Percentiles rank a stretch among this genome's conserved stretches.
These are phyloP conservation scores for Ogataea nonfermentans DNA, from an alignment of 805 yeast species.

Conservation along the genomic window DNA sequence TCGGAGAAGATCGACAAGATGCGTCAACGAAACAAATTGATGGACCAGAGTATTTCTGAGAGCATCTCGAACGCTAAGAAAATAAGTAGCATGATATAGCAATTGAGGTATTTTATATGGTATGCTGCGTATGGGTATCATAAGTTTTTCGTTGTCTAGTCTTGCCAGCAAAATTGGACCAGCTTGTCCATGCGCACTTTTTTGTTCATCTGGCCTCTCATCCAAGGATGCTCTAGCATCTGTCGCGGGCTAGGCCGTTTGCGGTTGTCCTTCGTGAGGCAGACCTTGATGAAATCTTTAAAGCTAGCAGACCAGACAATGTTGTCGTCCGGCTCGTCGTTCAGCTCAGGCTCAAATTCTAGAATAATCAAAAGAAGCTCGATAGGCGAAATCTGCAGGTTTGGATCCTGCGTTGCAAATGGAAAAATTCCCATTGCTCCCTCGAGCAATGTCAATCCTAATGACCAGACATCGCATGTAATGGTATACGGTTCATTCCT, in stretches of 20 bases:
- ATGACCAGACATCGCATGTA: slow-evolving; percentile 94
- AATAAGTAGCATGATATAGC: slow-evolving; percentile 10
- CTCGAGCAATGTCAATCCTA: slow-evolving; percentile 87
- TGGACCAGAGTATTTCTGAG: slow-evolving; percentile 16
- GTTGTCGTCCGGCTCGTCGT: slow-evolving; percentile 72
- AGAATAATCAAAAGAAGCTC: slow-evolving; percentile 80
- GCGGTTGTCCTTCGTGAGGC: slow-evolving; percentile 74
- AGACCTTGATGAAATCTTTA: slow-evolving; percentile 75
- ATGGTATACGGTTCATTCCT: slow-evolving; percentile 95
- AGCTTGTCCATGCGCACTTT: slow-evolving; percentile 84
- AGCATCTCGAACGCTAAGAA: slow-evolving; percentile 14
- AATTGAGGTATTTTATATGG: no score
- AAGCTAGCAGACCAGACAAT: slow-evolving; percentile 82
- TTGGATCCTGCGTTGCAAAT: slow-evolving; percentile 41
- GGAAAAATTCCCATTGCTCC: slow-evolving; percentile 94
- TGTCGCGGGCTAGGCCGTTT: slow-evolving; percentile 91
- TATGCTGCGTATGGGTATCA: no score
- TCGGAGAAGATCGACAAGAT: slow-evolving; percentile 14
- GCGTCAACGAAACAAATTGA: slow-evolving; percentile 14
- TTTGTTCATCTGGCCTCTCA: slow-evolving; percentile 68
- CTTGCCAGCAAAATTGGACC: slow-evolving; percentile 69
- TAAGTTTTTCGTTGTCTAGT: slow-evolving; percentile 1
- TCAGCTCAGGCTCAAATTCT: slow-evolving; percentile 75
- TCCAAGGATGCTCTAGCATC: slow-evolving; percentile 93
- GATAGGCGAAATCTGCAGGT: slow-evolving; percentile 68